Conservation (phyloP, 1,284 basidiomycete genomes). For the Cryptococcus sp. region DNA sequence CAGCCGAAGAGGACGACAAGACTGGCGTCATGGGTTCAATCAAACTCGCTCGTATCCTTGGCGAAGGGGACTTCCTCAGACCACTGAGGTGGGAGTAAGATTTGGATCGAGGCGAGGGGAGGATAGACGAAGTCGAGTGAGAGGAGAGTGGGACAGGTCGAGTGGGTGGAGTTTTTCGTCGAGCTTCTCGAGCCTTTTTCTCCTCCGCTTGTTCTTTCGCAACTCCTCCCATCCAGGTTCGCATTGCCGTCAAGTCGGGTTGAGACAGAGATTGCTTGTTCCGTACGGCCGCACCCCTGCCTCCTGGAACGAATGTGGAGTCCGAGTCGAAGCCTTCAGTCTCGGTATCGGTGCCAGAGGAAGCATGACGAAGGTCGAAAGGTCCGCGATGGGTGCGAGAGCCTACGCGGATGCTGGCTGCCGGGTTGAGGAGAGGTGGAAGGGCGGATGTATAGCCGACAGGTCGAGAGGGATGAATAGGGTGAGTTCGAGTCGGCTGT, state of each 20-base stretch:
- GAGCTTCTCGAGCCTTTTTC: slow-evolving; percentile 4
- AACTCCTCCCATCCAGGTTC: slow-evolving; percentile 30
- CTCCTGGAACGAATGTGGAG: slow-evolving; percentile 28
- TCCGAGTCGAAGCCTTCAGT: slow-evolving; percentile 34
- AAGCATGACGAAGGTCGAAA: slow-evolving; percentile 5
- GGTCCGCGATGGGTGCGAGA: slow-evolving; percentile 1
- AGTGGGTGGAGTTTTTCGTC: slow-evolving; percentile 3
- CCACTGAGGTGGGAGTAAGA: slow-evolving; percentile 15
- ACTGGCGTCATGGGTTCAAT: slow-evolving; percentile 27
- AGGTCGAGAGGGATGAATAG: background rate
- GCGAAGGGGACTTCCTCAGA: slow-evolving; percentile 21
- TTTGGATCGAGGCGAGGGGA: slow-evolving; percentile 9
- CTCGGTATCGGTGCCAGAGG: slow-evolving; percentile 19
- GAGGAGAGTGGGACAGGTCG: slow-evolving; percentile 1
- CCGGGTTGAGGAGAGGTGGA: slow-evolving; percentile 1
- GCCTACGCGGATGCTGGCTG: background rate
- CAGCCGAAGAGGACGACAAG: slow-evolving; percentile 10
- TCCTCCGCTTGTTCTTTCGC: slow-evolving; percentile 13
- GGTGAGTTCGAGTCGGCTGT: slow-evolving; percentile 1
- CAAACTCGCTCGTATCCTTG: slow-evolving; percentile 8
- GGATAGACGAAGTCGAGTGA: slow-evolving; percentile 8
- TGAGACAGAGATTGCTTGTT: slow-evolving; percentile 34
- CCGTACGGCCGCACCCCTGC: slow-evolving; percentile 4
- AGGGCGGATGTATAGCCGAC: background rate
- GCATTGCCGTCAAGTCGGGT: slow-evolving; percentile 35